A percentile compares a stretch with the other conserved stretches of the same genome.
Evolutionary conservation across 441 rosid species (phyloP).

Genomic region (Sinapis alba): DNA sequence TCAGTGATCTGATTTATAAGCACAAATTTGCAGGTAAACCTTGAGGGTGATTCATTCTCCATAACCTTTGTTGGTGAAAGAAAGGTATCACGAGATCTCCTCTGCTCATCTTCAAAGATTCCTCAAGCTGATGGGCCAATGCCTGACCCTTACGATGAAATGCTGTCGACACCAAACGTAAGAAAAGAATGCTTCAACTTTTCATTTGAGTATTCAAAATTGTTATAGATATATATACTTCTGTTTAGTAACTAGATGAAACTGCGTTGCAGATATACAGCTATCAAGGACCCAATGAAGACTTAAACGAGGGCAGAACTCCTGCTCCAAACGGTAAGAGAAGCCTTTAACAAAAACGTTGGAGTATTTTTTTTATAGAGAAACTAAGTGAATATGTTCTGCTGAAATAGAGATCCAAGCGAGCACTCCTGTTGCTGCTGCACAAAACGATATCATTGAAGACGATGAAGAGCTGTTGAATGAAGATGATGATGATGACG

Average conservation of each 20-base stretch:
- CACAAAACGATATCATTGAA: slow-evolving; percentile 56
- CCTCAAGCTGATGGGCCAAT: slow-evolving; percentile 94
- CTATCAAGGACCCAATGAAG: slow-evolving; percentile 91
- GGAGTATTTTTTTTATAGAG: neutral
- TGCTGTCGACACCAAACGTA: slow-evolving; percentile 93
- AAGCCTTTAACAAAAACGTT: neutral
- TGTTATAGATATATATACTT: neutral
- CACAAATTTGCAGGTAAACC: neutral
- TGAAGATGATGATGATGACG: slow-evolving; percentile 93
- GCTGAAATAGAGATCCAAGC: slow-evolving; percentile 67
- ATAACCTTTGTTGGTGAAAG: slow-evolving; percentile 32
- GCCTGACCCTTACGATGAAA: slow-evolving; percentile 96
- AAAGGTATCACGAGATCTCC: slow-evolving; percentile 35
- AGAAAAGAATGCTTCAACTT: slow-evolving; percentile 37
- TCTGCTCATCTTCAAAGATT: slow-evolving; percentile 54
- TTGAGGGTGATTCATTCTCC: slow-evolving; percentile 26
- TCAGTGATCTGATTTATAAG: slow-evolving; percentile 4
- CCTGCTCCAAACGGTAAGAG: slow-evolving; percentile 88
- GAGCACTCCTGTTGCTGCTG: slow-evolving; percentile 59
- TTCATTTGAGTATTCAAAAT: neutral
- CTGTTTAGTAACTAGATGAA: neutral
- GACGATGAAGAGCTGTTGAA: slow-evolving; percentile 89
- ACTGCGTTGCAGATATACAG: slow-evolving; percentile 71
- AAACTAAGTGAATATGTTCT: neutral
- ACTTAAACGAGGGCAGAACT: slow-evolving; percentile 82